Percentiles rank a stretch among this genome's conserved stretches.
phyloP scores from a whole-genome alignment of 371 early-diverging fungal species.

The Haplosporangium sp. region DNA sequence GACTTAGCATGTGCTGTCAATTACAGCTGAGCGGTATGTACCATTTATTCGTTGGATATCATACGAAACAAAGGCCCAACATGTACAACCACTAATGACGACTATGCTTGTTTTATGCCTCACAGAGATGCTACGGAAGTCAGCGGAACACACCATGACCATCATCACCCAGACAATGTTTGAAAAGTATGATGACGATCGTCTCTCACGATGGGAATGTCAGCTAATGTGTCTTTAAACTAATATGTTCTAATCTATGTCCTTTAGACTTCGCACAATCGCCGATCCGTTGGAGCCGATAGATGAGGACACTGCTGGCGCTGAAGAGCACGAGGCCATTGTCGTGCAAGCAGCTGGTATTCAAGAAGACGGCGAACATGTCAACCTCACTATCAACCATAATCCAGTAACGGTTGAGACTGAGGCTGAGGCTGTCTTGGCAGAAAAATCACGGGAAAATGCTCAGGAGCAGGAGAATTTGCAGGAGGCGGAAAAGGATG shows the following conservation, averaged over 20 bases:
- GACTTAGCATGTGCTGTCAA: slow-evolving; percentile 95
- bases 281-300: slow-evolving; percentile 17
- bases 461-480: slow-evolving; percentile 4
- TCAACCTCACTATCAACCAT: slow-evolving; percentile 37
- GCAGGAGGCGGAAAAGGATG: slow-evolving; percentile 24
- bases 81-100: too few relatives aligned
- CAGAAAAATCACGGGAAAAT: slow-evolving; percentile 12
- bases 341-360: slow-evolving; percentile 35
- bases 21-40: slow-evolving; percentile 85
- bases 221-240: neutral
- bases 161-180: slow-evolving; percentile 80
- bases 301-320: slow-evolving; percentile 4
- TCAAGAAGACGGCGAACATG: slow-evolving; percentile 29
- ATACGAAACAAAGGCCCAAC: too few relatives aligned
- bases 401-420: slow-evolving; percentile 34
- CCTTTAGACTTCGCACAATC: slow-evolving; percentile 32
- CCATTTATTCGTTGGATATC: too few relatives aligned
- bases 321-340: slow-evolving; percentile 33
- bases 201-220: neutral
- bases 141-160: slow-evolving; percentile 86
- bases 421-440: slow-evolving; percentile 28
- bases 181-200: slow-evolving; percentile 61
- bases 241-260: neutral
- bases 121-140: slow-evolving; percentile 79
- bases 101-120: neutral